Conservation (phyloP, 148 eudicot species). For the Talinum fruticosum region DNA sequence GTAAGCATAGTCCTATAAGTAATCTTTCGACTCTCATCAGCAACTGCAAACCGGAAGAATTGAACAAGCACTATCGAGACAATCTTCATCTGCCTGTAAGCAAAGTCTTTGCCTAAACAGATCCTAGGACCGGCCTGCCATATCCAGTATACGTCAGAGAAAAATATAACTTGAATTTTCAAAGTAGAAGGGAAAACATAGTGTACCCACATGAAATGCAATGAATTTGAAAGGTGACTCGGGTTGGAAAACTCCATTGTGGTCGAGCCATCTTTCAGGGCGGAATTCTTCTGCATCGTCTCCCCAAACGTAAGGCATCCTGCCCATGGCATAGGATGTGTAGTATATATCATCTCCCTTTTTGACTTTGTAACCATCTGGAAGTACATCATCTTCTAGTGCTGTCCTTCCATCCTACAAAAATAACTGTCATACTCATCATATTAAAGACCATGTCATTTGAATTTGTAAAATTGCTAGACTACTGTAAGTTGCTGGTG, state of each 20-base stretch:
- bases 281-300: constrained; percentile 73
- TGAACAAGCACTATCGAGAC: constrained; percentile 46
- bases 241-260: constrained; percentile 62
- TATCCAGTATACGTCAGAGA: neutral
- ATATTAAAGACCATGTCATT: too few relatives aligned
- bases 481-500: too few relatives aligned
- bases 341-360: constrained; percentile 64
- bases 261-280: constrained; percentile 79
- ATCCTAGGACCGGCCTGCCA: constrained; percentile 63
- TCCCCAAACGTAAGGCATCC: constrained; percentile 73
- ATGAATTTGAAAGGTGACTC: constrained; percentile 72
- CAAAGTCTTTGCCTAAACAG: too few relatives aligned
- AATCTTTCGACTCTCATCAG: constrained; percentile 39
- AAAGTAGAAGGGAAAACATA: neutral
- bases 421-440: neutral
- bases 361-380: constrained; percentile 57
- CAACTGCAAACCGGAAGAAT: constrained; percentile 53
- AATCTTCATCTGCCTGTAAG: too few relatives aligned
- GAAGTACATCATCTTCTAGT: constrained; percentile 55
- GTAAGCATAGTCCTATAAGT: constrained; percentile 71
- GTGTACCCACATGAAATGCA: constrained; percentile 55
- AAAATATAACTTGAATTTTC: neutral
- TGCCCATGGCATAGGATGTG: constrained; percentile 68
- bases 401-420: constrained; percentile 66
- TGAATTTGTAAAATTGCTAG: too few relatives aligned